Base-by-base conservation (phyloP, 169 alveolate genomes). In the Nephromyces sp. region DNA sequence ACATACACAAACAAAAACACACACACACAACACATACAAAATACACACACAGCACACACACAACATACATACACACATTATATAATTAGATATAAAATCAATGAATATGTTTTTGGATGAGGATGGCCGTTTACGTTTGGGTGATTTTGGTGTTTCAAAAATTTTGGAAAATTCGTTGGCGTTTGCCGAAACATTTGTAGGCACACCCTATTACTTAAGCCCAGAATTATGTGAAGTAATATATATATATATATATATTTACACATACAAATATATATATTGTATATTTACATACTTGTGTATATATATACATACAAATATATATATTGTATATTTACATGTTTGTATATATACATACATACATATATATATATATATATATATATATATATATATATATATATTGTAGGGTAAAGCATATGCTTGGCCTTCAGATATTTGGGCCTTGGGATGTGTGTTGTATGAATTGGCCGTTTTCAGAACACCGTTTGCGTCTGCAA, bases 121-220 rank as follows among this genome's bases (percentile, higher is more conserved):
- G 52, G 86, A 88, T 65, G 89, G 90, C 27, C 83, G 93, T 22
- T 84, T 92, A 27, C 86, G 94, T 73, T 79, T 94, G 52, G 95
- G 97, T 27, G 98, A 94, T 79, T 94, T 94, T 73, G 97, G 97
- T 21, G 92, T 94, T 62, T 84, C 94, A 73, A 93, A 95, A 84
- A 93, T 94, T 25, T 89, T 96, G 52, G 93, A 91, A 61, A 86
- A 90, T 75, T 90, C 99, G 0, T 82, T 87, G 29, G 96, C 95
- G 66, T 93, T 92, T 84, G 98, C 99, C 25, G 83, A 88, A 64
- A 96, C 99, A 8, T 85, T 92, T 84, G 94, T 95, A 33, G 99
- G 99, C 52, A 98, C 99, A 2, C 99, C 99, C 0, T 98, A 95
- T 89, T 98, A 97, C 87, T 84, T 98, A 81, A 93, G 99, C 29